Evolutionary conservation across 1,139 yeast genomes (phyloP).

Genomic region (Williopsis jadinii): DNA sequence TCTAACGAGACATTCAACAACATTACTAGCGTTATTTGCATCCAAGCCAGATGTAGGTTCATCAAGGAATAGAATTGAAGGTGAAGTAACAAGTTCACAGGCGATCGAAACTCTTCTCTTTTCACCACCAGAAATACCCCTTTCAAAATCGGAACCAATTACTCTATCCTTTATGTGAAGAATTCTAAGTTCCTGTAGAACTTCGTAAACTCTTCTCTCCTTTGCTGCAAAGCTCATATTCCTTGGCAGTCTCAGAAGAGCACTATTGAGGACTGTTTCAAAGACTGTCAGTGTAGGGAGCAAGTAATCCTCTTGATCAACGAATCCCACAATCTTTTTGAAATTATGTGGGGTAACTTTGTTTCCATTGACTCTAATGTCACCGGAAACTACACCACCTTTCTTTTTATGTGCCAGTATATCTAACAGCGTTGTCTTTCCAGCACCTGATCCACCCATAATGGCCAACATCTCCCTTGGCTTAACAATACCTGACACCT

Average conservation of each 20-base stretch:
- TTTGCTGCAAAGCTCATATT: conserved; percentile 68
- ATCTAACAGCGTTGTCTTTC: conserved; percentile 88
- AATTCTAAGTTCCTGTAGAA: conserved; percentile 78
- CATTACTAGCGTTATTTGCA: conserved; percentile 88
- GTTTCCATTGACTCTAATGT: conserved; percentile 66
- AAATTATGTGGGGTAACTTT: conserved; percentile 37
- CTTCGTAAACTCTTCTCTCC: conserved; percentile 74
- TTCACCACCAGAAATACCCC: conserved; percentile 96
- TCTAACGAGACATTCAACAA: conserved; percentile 74
- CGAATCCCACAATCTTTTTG: conserved; percentile 79
- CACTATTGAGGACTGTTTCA: conserved; percentile 91
- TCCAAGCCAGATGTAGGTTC: conserved; percentile 96
- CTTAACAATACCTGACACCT: conserved; percentile 65
- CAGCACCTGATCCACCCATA: conserved; percentile 99
- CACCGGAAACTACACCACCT: conserved; percentile 61
- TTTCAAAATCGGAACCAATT: conserved; percentile 80
- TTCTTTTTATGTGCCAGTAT: conserved; percentile 85
- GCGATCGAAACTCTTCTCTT: conserved; percentile 86
- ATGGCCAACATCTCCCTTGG: conserved; percentile 92
- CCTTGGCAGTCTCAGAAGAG: conserved; percentile 77
- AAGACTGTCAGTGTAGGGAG: conserved; percentile 92
- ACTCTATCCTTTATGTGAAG: conserved; percentile 74
- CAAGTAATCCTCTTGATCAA: conserved; percentile 92
- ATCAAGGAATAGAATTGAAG: conserved; percentile 71
- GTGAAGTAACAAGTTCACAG: conserved; percentile 82